Base-by-base conservation (phyloP, 441 rosid genomes). In the Mallotus repandus region DNA sequence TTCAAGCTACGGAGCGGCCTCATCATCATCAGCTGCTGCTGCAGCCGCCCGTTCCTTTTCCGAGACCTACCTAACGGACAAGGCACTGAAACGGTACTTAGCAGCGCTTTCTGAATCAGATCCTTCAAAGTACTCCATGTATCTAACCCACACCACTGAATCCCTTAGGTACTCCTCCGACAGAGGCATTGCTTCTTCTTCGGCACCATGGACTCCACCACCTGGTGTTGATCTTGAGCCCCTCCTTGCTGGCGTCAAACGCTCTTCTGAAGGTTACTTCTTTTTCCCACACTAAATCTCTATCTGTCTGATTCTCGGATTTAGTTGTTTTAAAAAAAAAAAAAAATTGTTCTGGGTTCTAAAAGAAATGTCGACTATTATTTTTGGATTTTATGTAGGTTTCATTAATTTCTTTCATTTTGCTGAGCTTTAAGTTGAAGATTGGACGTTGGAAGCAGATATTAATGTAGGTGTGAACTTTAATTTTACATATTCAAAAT, bases 201-300 rank as follows among this genome's bases (percentile, higher is more conserved):
- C 83, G 78, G 55, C 74, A 76, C 25, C 89, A 15, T 80, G 78
- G 69, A 61, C 81, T 2, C 86, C 88, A 79, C 87, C 86, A 0
- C 84, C 89, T 9, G 88, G 88, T 2, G 85, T 85, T 32, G 93
- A 88, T 57, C 73, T 76, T 32, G 92, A 86, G n/a, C 86, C 89
- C 29, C 74, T 79, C 5, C 85, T 85, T 60, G 76, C 92, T 25
- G 81, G 86, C 63, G 76, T 86, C 80, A 92, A 92, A 81, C 98
- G 94, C 73, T 68, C 92, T 69, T 83, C 94, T 65, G 90, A 87
- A 82, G 97, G 97, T 89, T 75, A 59, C 77, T 55, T 52, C 21
- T 32, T 18, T 54, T 45, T 16, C 41, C 41, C 41, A 4, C 41
- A 3, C 41, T 38, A 4, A 38, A 49, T 57, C 45, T 8, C 10